Evolutionary conservation across 495 filamentous ascomycete genomes (phyloP), one percentile per base, ranked within the genome.

Genomic region (Aspergillus avenaceus): DNA sequence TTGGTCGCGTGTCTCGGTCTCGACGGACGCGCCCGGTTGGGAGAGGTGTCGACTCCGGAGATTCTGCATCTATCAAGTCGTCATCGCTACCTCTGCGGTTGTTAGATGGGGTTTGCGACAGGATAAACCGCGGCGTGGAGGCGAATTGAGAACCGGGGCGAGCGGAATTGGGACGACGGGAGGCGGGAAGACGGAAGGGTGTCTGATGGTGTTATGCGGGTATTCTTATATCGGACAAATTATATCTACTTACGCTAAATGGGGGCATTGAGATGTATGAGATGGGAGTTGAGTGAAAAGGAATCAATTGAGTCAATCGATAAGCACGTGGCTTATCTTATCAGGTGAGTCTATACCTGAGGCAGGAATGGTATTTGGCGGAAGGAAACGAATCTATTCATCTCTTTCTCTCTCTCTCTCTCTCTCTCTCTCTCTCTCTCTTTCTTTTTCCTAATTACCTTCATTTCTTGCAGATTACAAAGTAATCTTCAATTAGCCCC

Each of bases 71-170:
- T 18, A 60, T 59, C 19, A 60, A 56, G 3, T 67, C 60, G 3
- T 52, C 12, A 28, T 60, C 0, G 19, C 55, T 29, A 53, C 8
- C 27, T 19, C 18, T 29, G 51, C 14, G 49, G 22, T 8, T 23
- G 45, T 21, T 23, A 47, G 45, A 28, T 12, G 45, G 60, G 34
- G 57, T 65, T 8, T 58, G 59, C n/a, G 66, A 73, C 7, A 74
- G 49, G 3, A 72, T 44, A 25, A 75, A 75, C 8, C 70, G 69
- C 14, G 70, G 72, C 1, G 70, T 70, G 2, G 66, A 65, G 0
- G 72, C 70, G 47, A 75, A 75, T 31, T 73, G 70, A 5, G 69
- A 56, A 18, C 65, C 62, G 50, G 56, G 53, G 38, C 61, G 63
- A 44, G 67, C 51, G 26, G 62, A 58, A 12, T 19, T 29, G 8